phyloP scores from a whole-genome alignment of 495 filamentous ascomycete genomes.

The Neurospora sp. region DNA sequence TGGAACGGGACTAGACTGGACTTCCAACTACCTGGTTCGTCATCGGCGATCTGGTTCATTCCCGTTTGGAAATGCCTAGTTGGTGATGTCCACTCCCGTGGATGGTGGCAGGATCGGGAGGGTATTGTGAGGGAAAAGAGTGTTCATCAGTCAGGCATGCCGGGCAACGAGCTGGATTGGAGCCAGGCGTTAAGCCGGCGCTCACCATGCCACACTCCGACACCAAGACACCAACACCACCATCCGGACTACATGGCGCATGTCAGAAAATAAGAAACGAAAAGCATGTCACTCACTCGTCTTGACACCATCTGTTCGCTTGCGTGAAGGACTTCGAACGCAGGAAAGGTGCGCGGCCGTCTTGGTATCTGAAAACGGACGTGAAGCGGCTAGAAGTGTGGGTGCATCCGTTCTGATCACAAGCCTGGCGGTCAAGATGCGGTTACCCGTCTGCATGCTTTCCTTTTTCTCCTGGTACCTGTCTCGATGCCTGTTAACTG shows the following conservation, averaged over 20 bases:
- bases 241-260: background rate
- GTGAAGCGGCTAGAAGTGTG: background rate
- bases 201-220: background rate
- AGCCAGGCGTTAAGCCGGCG: background rate
- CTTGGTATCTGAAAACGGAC: background rate
- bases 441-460: slow-evolving; percentile 5
- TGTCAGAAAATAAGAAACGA: background rate
- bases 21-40: background rate
- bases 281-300: background rate
- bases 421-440: slow-evolving; percentile 13
- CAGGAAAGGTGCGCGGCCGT: background rate
- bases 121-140: background rate
- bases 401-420: background rate
- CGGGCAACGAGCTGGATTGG: background rate
- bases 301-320: background rate
- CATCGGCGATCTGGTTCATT: background rate
- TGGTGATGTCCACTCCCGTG: background rate
- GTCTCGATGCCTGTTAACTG: background rate
- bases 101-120: background rate
- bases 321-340: background rate
- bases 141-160: background rate
- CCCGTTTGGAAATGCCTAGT: background rate
- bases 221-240: background rate
- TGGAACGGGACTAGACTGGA: background rate
- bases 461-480: background rate